Evolutionary conservation across 176 grass and related monocot species (phyloP).

Genomic region (Oryza coarctata): DNA sequence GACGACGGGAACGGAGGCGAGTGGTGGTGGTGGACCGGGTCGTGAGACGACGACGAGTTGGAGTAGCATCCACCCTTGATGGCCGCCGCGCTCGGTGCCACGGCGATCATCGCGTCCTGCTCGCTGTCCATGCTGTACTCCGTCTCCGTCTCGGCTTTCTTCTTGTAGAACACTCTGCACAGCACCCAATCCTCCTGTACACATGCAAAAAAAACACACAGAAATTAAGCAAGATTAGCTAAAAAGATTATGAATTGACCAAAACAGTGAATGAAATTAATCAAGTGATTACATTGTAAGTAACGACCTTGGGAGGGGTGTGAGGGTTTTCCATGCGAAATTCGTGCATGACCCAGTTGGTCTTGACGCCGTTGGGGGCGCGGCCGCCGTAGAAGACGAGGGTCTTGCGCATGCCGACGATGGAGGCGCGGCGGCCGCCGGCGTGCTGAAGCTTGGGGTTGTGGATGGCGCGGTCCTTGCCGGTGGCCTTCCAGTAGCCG

Average conservation of each 20-base stretch:
- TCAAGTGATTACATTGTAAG: no score
- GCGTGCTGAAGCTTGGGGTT: background rate
- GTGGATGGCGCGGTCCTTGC: slow-evolving; percentile 65
- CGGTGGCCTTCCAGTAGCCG: slow-evolving; percentile 90
- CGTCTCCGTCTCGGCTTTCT: slow-evolving; percentile 41
- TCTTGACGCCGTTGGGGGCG: slow-evolving; percentile 78
- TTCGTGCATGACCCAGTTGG: slow-evolving; percentile 83
- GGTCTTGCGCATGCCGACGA: slow-evolving; percentile 85
- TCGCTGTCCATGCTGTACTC: slow-evolving; percentile 40
- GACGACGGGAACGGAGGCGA: slow-evolving; percentile 34
- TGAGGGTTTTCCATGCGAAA: slow-evolving; percentile 66
- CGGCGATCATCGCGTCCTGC: background rate
- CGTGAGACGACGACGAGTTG: slow-evolving; percentile 15
- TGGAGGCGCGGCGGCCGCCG: background rate
- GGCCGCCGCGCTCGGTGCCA: background rate
- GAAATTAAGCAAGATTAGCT: background rate
- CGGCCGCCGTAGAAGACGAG: slow-evolving; percentile 84
- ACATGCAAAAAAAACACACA: background rate
- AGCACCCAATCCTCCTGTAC: slow-evolving; percentile 73
- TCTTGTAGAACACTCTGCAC: slow-evolving; percentile 74
- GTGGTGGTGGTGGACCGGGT: slow-evolving; percentile 29
- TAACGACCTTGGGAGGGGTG: slow-evolving; percentile 52
- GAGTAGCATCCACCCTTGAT: background rate
- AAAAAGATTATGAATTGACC: no score
- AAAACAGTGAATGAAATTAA: no score